These are phyloP conservation scores for Leptographium procerum DNA, from an alignment of 2,329 filamentous ascomycete species.

Conservation along the genomic window DNA sequence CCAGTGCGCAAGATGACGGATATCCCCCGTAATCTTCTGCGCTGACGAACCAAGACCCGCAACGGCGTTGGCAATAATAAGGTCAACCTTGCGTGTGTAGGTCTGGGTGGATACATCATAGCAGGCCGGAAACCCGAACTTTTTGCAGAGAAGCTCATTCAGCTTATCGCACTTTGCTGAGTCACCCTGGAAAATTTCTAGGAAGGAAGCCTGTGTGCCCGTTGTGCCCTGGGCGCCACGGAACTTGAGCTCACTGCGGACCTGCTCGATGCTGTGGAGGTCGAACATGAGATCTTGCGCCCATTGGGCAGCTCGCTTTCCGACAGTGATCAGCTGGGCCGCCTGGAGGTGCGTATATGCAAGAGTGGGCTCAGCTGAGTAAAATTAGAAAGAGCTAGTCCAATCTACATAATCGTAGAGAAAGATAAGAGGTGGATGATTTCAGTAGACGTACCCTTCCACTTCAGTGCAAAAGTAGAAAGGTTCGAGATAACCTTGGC, in stretches of 20 bases:
- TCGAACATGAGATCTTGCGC: background rate
- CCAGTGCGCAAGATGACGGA: conserved; percentile 1
- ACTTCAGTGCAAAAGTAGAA: background rate
- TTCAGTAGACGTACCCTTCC: background rate
- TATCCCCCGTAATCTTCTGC: conserved; percentile 38
- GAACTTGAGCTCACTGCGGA: background rate
- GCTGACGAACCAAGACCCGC: conserved; percentile 48
- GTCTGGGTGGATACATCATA: conserved; percentile 57
- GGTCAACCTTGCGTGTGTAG: conserved; percentile 60
- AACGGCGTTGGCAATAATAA: conserved; percentile 70
- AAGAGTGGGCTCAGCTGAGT: background rate
- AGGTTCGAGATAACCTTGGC: conserved; percentile 1
- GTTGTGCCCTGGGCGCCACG: conserved; percentile 1
- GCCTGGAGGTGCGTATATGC: background rate
- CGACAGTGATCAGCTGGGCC: background rate
- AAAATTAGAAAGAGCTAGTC: too few relatives aligned
- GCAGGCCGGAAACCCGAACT: conserved; percentile 38
- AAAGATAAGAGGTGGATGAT: too few relatives aligned
- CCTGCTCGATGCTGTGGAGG: background rate
- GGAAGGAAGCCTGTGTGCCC: conserved; percentile 22
- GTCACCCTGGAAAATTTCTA: conserved; percentile 37
- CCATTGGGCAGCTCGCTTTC: background rate
- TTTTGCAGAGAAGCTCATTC: conserved; percentile 44
- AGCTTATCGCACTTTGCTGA: conserved; percentile 38
- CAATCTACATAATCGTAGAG: too few relatives aligned